Percentiles rank a stretch among this genome's conserved stretches.
Conservation (phyloP, 805 yeast species). For the Candida broadrunensis region DNA sequence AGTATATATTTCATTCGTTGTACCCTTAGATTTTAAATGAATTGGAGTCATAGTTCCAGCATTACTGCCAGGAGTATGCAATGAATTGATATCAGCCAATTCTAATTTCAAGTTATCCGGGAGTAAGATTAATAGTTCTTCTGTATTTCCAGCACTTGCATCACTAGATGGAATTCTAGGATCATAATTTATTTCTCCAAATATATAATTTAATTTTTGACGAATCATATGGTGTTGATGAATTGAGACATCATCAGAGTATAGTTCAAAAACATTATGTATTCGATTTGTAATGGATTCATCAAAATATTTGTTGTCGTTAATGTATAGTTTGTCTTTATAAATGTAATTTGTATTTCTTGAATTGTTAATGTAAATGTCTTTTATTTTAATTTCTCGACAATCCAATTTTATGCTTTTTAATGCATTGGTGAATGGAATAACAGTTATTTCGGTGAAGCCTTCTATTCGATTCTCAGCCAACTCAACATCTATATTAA, state of each 20-base stretch:
- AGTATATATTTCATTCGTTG: constrained; percentile 48
- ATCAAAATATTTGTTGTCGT: constrained; percentile 28
- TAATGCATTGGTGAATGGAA: constrained; percentile 63
- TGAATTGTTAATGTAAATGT: constrained; percentile 58
- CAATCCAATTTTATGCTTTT: constrained; percentile 72
- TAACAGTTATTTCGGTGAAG: constrained; percentile 75
- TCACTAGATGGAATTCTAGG: constrained; percentile 11
- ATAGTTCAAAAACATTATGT: constrained; percentile 40
- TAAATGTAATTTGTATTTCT: constrained; percentile 54
- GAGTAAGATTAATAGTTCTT: constrained; percentile 59
- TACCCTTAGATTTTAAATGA: constrained; percentile 29
- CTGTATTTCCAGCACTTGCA: constrained; percentile 43
- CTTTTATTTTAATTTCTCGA: constrained; percentile 64
- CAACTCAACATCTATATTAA: constrained; percentile 76
- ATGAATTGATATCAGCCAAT: constrained; percentile 24
- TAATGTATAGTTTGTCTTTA: constrained; percentile 49
- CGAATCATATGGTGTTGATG: constrained; percentile 60
- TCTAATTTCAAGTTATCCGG: constrained; percentile 67
- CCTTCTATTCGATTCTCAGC: constrained; percentile 60
- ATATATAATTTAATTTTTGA: constrained; percentile 50
- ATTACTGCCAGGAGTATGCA: constrained; percentile 28
- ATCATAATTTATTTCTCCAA: constrained; percentile 44
- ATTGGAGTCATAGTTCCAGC: constrained; percentile 31
- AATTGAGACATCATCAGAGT: constrained; percentile 37
- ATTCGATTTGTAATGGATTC: constrained; percentile 20